A percentile compares a stretch with the other conserved stretches of the same genome.
These are phyloP conservation scores for Termitomyces sp. DNA, from an alignment of 768 basidiomycete species.

Conservation along the genomic window DNA sequence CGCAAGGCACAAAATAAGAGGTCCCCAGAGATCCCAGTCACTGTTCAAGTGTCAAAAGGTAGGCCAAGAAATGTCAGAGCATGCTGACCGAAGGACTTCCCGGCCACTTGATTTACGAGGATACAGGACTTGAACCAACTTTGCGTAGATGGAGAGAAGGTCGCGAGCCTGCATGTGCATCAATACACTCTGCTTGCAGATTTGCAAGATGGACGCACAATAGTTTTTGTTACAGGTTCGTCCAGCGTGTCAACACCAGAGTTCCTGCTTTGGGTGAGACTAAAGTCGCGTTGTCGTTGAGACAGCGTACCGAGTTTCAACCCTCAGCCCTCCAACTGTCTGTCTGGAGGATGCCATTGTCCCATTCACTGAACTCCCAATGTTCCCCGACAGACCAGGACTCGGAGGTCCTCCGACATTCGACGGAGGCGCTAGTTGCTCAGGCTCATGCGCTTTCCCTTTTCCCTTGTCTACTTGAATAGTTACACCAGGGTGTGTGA, in stretches of 20 bases:
- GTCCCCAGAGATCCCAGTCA: constrained; percentile 99
- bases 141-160: constrained; percentile 84
- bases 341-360: constrained; percentile 45
- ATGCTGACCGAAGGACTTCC: constrained; percentile 71
- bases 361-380: constrained; percentile 46
- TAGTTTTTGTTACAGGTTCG: constrained; percentile 85
- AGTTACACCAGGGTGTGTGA: constrained; percentile 58
- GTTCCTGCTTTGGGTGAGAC: constrained; percentile 40
- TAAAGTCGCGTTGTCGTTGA: neutral
- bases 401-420: constrained; percentile 25
- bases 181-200: constrained; percentile 3
- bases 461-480: constrained; percentile 69
- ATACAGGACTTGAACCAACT: constrained; percentile 90
- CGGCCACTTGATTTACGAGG: constrained; percentile 70
- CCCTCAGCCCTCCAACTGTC: constrained; percentile 78
- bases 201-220: constrained; percentile 45
- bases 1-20: constrained; percentile 74
- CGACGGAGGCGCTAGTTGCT: constrained; percentile 43
- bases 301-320: constrained; percentile 74
- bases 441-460: constrained; percentile 52
- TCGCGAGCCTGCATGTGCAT: constrained; percentile 65
- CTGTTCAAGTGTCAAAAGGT: constrained; percentile 30
- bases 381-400: constrained; percentile 62
- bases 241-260: constrained; percentile 87
- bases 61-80: neutral